Evolutionary conservation across 768 basidiomycete species (phyloP).

Genomic region (Termitomyces sp.): DNA sequence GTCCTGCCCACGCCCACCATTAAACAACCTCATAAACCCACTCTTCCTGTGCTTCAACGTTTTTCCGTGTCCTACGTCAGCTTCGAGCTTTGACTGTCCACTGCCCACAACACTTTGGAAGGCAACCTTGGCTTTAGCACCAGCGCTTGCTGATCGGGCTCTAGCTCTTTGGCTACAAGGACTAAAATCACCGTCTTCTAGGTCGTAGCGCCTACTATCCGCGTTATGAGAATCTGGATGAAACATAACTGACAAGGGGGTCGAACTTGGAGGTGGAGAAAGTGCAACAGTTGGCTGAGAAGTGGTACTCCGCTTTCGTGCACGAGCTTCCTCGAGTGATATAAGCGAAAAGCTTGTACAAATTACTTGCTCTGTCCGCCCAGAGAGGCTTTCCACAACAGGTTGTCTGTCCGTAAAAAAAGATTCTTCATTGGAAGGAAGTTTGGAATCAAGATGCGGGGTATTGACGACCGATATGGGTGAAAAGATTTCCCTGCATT

Average conservation of each 20-base stretch:
- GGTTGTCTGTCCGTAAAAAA: conserved; percentile 23
- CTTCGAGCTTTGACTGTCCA: conserved; percentile 36
- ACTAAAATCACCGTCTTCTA: conserved; percentile 22
- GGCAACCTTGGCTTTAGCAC: conserved; percentile 49
- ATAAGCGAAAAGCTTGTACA: conserved; percentile 64
- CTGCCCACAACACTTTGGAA: conserved; percentile 39
- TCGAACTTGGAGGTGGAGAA: conserved; percentile 15
- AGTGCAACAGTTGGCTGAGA: conserved; percentile 24
- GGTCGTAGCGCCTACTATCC: conserved; percentile 13
- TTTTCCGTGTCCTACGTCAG: conserved; percentile 37
- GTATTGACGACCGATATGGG: conserved; percentile 42
- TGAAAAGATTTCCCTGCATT: conserved; percentile 54
- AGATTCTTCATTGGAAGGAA: conserved; percentile 25
- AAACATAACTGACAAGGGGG: conserved; percentile 23
- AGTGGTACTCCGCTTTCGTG: conserved; percentile 55
- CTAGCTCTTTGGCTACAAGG: conserved; percentile 31
- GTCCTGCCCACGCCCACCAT: conserved; percentile 47
- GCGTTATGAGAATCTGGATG: conserved; percentile 33
- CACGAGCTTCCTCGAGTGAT: conserved; percentile 76
- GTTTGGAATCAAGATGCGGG: conserved; percentile 20
- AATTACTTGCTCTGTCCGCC: conserved; percentile 46
- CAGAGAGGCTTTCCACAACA: conserved; percentile 34
- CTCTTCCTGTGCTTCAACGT: conserved; percentile 75
- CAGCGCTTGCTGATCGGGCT: conserved; percentile 61
- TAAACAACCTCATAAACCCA: conserved; percentile 77